phyloP scores from a whole-genome alignment of 768 basidiomycete species.

The Astraeus odoratus region DNA sequence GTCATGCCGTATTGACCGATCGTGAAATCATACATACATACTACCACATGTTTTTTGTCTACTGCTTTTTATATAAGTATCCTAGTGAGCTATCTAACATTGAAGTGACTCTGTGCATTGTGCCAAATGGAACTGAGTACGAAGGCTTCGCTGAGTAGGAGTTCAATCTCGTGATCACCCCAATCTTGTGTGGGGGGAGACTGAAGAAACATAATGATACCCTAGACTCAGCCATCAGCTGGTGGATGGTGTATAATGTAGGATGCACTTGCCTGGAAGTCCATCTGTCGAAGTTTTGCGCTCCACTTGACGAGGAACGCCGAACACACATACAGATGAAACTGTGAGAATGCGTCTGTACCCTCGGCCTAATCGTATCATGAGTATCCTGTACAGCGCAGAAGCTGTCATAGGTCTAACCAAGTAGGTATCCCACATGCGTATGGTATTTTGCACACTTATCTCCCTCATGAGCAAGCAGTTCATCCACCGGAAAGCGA shows the following conservation, averaged over 20 bases:
- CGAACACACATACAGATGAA: constrained; percentile 97
- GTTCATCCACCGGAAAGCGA: constrained; percentile 99
- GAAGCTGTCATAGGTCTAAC: constrained; percentile 39
- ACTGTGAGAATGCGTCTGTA: constrained; percentile 96
- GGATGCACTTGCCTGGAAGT: constrained; percentile 75
- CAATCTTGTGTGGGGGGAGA: constrained; percentile 88
- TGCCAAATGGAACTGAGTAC: constrained; percentile 91
- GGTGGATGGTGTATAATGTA: neutral
- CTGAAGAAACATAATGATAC: constrained; percentile 98
- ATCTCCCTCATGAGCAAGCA: constrained; percentile 98
- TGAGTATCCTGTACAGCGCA: neutral
- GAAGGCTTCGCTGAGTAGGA: constrained; percentile 93
- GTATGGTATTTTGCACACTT: constrained; percentile 90
- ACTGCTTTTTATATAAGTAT: constrained; percentile 8
- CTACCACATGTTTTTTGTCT: constrained; percentile 17
- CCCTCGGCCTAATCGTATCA: constrained; percentile 76
- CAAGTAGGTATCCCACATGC: constrained; percentile 99
- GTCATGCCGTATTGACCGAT: neutral
- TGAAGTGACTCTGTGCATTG: constrained; percentile 85
- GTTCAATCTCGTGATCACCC: constrained; percentile 93
- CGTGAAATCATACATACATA: constrained; percentile 13
- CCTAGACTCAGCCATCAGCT: constrained; percentile 39
- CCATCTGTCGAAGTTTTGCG: constrained; percentile 89
- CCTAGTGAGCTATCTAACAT: constrained; percentile 35
- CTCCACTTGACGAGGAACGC: constrained; percentile 97